Conservation (phyloP, 257 asterid genomes). For the Galeopsis tetrahit region DNA sequence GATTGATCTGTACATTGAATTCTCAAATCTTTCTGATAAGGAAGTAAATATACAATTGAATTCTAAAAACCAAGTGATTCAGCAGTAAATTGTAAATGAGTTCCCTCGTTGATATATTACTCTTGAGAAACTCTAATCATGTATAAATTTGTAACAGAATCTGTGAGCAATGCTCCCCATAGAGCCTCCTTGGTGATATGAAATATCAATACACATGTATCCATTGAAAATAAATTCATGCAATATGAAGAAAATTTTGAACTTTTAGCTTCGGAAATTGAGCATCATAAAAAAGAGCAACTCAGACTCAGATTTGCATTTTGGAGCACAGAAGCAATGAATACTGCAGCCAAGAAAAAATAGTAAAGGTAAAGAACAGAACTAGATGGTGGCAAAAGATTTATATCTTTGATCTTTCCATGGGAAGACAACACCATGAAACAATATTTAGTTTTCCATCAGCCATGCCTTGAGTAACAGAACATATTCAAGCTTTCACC, state of each 20-base stretch:
- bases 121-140: neutral
- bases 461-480: neutral
- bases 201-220: slow-evolving; percentile 12
- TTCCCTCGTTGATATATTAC: slow-evolving; percentile 4
- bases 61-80: neutral
- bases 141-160: slow-evolving; percentile 13
- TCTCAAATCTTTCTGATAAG: slow-evolving; percentile 14
- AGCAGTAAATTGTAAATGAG: slow-evolving; percentile 18
- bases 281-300: slow-evolving; percentile 2
- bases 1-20: neutral
- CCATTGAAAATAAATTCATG: slow-evolving; percentile 11
- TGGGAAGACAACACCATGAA: slow-evolving; percentile 25
- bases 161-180: slow-evolving; percentile 10
- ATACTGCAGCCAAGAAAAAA: slow-evolving; percentile 23
- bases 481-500: slow-evolving; percentile 2
- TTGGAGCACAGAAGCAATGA: slow-evolving; percentile 6
- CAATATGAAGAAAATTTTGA: neutral
- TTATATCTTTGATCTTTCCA: neutral
- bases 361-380: slow-evolving; percentile 11
- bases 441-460: slow-evolving; percentile 5
- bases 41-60: neutral
- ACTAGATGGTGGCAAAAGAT: neutral
- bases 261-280: slow-evolving; percentile 12
- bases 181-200: slow-evolving; percentile 18
- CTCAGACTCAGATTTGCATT: slow-evolving; percentile 13